Conservation (phyloP, 106 monocot species). For the Dendrobium nobile region DNA sequence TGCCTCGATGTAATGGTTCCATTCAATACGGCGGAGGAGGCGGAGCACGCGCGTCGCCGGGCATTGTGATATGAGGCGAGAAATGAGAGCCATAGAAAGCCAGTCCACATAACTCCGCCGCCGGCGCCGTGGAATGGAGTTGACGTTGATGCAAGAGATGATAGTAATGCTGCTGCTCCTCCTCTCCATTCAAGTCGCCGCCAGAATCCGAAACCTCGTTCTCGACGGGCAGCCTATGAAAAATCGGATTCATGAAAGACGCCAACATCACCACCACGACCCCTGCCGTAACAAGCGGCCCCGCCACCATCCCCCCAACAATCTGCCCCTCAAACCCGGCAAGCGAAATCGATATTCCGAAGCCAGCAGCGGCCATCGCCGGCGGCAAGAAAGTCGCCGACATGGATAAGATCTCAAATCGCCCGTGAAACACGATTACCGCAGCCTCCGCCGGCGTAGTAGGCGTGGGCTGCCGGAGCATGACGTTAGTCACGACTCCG, state of each 20-base stretch:
- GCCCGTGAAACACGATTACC: constrained; percentile 21
- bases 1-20: too few species aligned
- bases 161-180: not conserved
- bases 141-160: not conserved
- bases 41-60: constrained; percentile 6
- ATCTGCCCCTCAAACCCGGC: constrained; percentile 22
- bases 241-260: constrained; percentile 10
- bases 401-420: constrained; percentile 31
- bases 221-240: constrained; percentile 8
- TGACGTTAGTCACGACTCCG: constrained; percentile 32
- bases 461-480: constrained; percentile 24
- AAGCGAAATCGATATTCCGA: constrained; percentile 7
- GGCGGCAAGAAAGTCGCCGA: constrained; percentile 33
- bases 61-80: constrained; percentile 19
- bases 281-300: constrained; percentile 13
- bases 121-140: not conserved
- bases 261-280: constrained; percentile 15
- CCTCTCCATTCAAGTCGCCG: not conserved
- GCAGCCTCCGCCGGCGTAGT: constrained; percentile 7
- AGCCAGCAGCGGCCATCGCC: not conserved
- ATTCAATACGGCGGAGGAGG: constrained; percentile 16
- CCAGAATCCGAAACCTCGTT: constrained; percentile 6
- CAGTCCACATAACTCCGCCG: constrained; percentile 8
- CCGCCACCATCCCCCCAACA: constrained; percentile 11
- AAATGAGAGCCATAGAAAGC: constrained; percentile 21